Evolutionary conservation across 495 filamentous ascomycete genomes (phyloP), one percentile per base, ranked within the genome.

Genomic region (Venustampulla echinocandica): DNA sequence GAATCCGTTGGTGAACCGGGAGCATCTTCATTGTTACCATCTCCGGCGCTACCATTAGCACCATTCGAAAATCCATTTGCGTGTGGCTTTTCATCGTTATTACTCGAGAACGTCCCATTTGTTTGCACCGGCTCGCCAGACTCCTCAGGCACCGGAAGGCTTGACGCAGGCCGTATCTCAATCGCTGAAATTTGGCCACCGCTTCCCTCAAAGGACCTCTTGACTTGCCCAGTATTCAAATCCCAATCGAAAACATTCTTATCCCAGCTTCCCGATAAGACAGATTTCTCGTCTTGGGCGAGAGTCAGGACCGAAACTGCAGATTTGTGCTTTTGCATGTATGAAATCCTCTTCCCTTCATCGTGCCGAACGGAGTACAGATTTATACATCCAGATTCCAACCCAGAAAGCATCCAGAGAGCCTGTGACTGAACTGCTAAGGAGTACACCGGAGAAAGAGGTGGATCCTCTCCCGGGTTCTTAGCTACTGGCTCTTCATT

Each of bases 211-310:
- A 89, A 99, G 11, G 70, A 70, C 21, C 87, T 79, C 40, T 78
- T 76, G 13, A 84, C 69, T 54, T 85, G 75, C 3, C 93, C 93
- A 2, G 81, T 92, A 53, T 97, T 87, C 24, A 99, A 61, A 59
- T 99, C 92, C 92, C 92, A 99, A 57, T 99, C 88, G 40, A 85
- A 77, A 6, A 97, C 79, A 14, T 74, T 79, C 65, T 94, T 95
- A 61, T 99, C 92, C 92, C 92, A 99, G 64, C 88, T 90, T 1
- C 92, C 92, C 11, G 89, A 95, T 2, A 99, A 68, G 28, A 96
- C 73, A 22, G 84, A 89, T 56, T 78, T 79, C 66, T 99, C 92
- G 52, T 97, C 89, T 2, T 80, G 74, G 0, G 85, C 79, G 27
- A 99, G 69, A 11, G 76, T 81, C 14, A 99, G 67, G 18, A 92